Conservation (phyloP, 306 rosid species). For the Fragaria iinumae region DNA sequence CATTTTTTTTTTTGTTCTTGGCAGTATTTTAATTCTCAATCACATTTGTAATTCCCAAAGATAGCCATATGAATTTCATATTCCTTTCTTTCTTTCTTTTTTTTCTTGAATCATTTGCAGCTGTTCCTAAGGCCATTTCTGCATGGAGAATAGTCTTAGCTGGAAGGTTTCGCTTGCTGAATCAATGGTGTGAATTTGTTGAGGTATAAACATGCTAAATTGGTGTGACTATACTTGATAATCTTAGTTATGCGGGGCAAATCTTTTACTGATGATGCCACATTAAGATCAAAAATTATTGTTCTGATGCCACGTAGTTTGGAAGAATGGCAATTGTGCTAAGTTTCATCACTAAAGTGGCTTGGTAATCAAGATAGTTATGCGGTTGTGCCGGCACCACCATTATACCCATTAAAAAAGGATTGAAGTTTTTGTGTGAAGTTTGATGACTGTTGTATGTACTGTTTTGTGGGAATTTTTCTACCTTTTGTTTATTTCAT, state of each 20-base stretch:
- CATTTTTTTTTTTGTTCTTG: not conserved
- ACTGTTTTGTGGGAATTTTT: not conserved
- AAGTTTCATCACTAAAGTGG: not conserved
- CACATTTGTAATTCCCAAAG: slow-evolving; percentile 15
- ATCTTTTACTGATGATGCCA: not conserved
- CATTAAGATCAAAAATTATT: not conserved
- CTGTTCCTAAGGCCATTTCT: slow-evolving; percentile 69
- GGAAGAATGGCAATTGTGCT: not conserved
- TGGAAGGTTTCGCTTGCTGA: slow-evolving; percentile 79
- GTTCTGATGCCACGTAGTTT: not conserved
- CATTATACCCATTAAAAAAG: not conserved
- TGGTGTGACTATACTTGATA: slow-evolving; percentile 12
- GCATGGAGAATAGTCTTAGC: slow-evolving; percentile 88
- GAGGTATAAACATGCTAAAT: slow-evolving; percentile 54
- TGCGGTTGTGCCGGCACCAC: not conserved
- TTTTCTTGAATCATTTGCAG: slow-evolving; percentile 43
- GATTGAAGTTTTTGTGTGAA: not conserved
- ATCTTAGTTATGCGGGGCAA: not conserved
- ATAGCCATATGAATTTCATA: slow-evolving; percentile 4
- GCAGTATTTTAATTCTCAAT: not conserved
- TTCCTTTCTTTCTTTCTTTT: slow-evolving; percentile 11
- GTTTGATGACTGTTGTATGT: not conserved
- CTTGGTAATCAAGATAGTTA: not conserved
- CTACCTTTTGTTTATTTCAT: not conserved
- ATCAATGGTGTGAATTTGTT: slow-evolving; percentile 91